Evolutionary conservation across 192 early-diverging fungal genomes (phyloP), one percentile per base, ranked within the genome.

Genomic region (Coemansia sp.): DNA sequence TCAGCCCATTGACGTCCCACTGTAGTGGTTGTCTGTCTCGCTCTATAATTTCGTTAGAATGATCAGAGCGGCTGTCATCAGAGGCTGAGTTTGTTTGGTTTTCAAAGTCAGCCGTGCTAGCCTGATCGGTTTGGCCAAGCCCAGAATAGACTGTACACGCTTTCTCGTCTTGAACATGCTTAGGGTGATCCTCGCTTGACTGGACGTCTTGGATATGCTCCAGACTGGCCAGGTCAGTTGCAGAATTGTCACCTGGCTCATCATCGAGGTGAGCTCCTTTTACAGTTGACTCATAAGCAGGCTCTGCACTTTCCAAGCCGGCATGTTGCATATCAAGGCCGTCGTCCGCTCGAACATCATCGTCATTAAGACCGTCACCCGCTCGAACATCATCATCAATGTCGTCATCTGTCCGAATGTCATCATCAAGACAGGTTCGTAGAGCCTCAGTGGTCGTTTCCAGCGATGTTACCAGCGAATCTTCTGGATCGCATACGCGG

Each of bases 1-100:
- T 46, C 47, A 81, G 65, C 21, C 73, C 78, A 10, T 62, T 53
- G 6, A 81, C 62, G 46, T 81, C 69, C 78, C 78, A 81, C 48
- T 79, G 76, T 15, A 74, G 21, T 37, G 67, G 65, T 38, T 57
- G 44, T 9, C 34, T 50, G 68, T 25, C 54, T 40, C 48, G 42
- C n/a, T 58, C 34, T 20, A 57, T 37, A n/a, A 23, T 37, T 26
- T 46, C 20, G 40, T 7, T 48, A 20, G 46, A 48, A 8, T 20
- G 15, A 2, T n/a, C 19, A 19, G 46, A 48, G 46, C 19, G 1
- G 46, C 6, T 19, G 19, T 20, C 17, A 8, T 17, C n/a, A 20
- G n/a, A 17, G 15, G 5, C 46, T 48, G 17, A 7, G 46, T 19
- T 48, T 48, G n/a, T 20, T 8, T 48, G 15, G 2, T 48, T 7